These are phyloP conservation scores for Xylariaceae sp. DNA, from an alignment of 2,329 filamentous ascomycete genomes.

Conservation along the genomic window DNA sequence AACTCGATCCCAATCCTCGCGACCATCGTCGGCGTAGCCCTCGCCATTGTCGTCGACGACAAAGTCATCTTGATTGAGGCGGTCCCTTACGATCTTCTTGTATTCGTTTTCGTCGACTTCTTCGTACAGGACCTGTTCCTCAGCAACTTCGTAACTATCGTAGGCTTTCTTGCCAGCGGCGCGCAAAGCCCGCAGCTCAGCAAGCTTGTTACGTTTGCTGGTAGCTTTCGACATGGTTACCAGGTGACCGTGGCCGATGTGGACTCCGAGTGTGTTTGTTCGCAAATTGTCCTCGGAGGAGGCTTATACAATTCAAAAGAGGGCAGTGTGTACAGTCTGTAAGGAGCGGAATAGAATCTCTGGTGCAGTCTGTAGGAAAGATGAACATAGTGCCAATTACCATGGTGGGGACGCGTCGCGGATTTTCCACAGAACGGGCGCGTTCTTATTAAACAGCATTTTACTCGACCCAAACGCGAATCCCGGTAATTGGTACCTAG, in stretches of 20 bases:
- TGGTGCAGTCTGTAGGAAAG: background rate
- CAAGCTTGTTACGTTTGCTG: conserved; percentile 51
- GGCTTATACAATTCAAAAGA: conserved; percentile 1
- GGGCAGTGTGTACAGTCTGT: background rate
- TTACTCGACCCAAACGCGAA: conserved; percentile 17
- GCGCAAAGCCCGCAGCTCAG: conserved; percentile 77
- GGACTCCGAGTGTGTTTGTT: background rate
- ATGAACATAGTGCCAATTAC: conserved; percentile 10
- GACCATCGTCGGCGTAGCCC: conserved; percentile 92
- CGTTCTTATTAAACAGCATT: background rate
- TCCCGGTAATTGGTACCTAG: conserved; percentile 11
- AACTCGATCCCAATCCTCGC: conserved; percentile 85
- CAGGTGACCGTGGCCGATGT: background rate
- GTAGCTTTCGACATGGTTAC: conserved; percentile 38
- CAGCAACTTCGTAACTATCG: conserved; percentile 77
- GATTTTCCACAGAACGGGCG: conserved; percentile 19
- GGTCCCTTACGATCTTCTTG: conserved; percentile 86
- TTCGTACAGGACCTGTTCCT: conserved; percentile 83
- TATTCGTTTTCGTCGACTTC: conserved; percentile 96
- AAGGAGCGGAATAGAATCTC: too few relatives aligned
- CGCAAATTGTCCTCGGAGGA: background rate
- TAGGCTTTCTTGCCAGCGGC: conserved; percentile 87
- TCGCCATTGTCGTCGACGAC: conserved; percentile 98
- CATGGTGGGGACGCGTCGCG: conserved; percentile 26
- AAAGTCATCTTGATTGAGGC: conserved; percentile 92